These are phyloP conservation scores for Fraxinus angustifolia DNA, from an alignment of 305 asterid genomes.

Conservation along the genomic window DNA sequence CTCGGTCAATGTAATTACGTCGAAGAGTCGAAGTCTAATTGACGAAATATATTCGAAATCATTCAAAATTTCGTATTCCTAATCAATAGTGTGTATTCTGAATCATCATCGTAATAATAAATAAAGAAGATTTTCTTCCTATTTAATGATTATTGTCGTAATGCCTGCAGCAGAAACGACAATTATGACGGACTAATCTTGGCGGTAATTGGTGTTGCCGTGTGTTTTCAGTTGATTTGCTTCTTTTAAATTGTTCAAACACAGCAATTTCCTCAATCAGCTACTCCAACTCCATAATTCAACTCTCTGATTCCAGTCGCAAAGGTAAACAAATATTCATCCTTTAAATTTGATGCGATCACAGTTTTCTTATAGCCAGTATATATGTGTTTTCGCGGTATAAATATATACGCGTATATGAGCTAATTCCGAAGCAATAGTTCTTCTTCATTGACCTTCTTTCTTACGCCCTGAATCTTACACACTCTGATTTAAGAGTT, in stretches of 20 bases:
- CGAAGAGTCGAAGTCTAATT: constrained; percentile 78
- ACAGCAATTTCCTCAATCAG: not conserved
- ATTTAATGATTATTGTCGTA: not conserved
- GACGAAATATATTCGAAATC: constrained; percentile 20
- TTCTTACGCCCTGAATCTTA: constrained; percentile 76
- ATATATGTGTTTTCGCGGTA: not conserved
- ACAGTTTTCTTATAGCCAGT: not conserved
- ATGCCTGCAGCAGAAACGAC: not conserved
- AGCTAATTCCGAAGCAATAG: not conserved
- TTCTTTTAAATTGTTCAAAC: not conserved
- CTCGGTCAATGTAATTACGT: not conserved
- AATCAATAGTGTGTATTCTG: not conserved
- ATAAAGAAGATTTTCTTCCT: not conserved
- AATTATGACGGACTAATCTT: not conserved
- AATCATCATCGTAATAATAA: too few relatives aligned
- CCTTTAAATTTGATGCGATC: not conserved
- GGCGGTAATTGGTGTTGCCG: not conserved
- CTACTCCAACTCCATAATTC: not conserved
- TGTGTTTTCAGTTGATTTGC: not conserved
- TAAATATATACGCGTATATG: not conserved
- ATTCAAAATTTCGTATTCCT: not conserved
- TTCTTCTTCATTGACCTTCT: constrained; percentile 80
- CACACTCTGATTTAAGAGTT: not conserved
- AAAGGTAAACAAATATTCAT: not conserved
- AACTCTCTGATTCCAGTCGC: not conserved